phyloP scores from a whole-genome alignment of 148 eudicot species.

The Persicaria maculosa region DNA sequence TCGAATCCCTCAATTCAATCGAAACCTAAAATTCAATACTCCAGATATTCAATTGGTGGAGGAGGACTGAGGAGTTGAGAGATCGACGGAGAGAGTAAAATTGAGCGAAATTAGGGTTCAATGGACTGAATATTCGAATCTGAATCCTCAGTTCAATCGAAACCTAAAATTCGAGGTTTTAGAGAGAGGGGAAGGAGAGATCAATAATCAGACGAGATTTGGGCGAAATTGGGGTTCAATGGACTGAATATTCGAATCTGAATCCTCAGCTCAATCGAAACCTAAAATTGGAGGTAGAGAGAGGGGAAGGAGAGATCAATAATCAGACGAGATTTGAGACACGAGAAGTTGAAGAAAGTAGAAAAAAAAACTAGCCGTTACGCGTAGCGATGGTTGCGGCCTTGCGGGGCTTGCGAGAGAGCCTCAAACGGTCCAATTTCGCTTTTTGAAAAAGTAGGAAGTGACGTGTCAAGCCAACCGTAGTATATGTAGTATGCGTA shows the following conservation, averaged over 20 bases:
- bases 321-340: neutral
- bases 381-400: neutral
- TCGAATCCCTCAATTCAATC: neutral
- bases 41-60: neutral
- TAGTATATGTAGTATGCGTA: neutral
- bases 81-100: too few species aligned
- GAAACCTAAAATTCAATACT: neutral
- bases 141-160: too few species aligned
- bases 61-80: neutral
- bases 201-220: neutral
- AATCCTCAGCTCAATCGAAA: too few species aligned
- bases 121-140: too few species aligned
- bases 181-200: neutral
- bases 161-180: too few species aligned
- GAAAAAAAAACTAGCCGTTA: conserved; percentile 4
- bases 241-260: too few species aligned
- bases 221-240: too few species aligned
- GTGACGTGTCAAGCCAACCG: neutral
- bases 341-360: neutral
- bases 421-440: conserved; percentile 6
- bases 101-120: too few species aligned
- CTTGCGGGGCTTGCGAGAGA: neutral
- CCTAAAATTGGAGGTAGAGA: too few species aligned
- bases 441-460: neutral
- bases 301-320: neutral